A percentile compares a stretch with the other conserved stretches of the same genome.
Evolutionary conservation across 345 rosid species (phyloP).

Genomic region (Combretum micranthum): DNA sequence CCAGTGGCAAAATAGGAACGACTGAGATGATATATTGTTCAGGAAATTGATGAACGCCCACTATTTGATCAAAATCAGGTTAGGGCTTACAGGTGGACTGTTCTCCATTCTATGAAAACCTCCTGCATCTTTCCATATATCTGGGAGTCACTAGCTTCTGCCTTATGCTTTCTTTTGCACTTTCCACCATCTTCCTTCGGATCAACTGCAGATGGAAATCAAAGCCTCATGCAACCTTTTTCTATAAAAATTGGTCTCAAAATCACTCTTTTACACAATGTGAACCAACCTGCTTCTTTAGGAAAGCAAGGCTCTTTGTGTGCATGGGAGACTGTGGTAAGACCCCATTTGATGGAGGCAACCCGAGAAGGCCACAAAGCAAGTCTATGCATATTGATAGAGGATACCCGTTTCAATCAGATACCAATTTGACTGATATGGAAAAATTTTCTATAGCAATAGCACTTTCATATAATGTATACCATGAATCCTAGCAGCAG

Average conservation of each 20-base stretch:
- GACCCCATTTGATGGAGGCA: constrained; percentile 24
- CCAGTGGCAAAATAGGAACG: no score
- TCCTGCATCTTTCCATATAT: constrained; percentile 19
- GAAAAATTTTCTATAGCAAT: not conserved
- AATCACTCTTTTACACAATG: no score
- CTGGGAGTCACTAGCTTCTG: constrained; percentile 10
- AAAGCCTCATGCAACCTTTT: not conserved
- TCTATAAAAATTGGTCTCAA: not conserved
- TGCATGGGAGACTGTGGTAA: constrained; percentile 22
- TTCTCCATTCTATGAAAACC: constrained; percentile 16
- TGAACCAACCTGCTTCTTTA: constrained; percentile 6
- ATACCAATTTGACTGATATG: no score
- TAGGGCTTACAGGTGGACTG: no score
- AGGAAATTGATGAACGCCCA: no score
- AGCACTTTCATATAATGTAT: constrained; percentile 7
- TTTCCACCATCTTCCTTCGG: constrained; percentile 11
- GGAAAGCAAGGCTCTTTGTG: constrained; percentile 15
- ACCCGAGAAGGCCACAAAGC: constrained; percentile 17
- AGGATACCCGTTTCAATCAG: not conserved
- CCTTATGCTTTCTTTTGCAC: constrained; percentile 13
- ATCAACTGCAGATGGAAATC: constrained; percentile 10
- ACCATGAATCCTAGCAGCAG: constrained; percentile 91
- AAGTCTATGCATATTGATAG: constrained; percentile 7
- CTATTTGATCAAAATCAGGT: no score
- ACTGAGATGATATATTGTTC: no score